phyloP scores from a whole-genome alignment of 768 basidiomycete species.

The Amanita subjunquillea region DNA sequence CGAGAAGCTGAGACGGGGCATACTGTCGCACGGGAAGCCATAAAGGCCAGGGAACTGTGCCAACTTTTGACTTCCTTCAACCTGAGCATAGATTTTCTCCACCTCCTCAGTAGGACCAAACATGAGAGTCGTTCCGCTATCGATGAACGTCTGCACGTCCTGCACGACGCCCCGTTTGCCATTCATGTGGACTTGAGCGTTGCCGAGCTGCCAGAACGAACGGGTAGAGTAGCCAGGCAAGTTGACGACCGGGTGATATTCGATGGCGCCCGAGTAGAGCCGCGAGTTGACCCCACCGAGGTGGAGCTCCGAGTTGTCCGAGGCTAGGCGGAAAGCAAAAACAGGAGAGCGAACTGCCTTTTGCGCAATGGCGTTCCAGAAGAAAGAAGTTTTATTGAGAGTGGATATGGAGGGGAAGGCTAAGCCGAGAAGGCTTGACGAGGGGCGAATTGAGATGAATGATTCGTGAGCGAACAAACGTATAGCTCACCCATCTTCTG shows the following conservation, averaged over 20 bases:
- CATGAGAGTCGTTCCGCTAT: conserved; percentile 33
- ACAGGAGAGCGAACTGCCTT: not conserved
- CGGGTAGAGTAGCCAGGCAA: not conserved
- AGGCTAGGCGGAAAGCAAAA: conserved; percentile 26
- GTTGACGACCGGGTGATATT: conserved; percentile 15
- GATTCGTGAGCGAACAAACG: not conserved
- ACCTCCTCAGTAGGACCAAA: conserved; percentile 20
- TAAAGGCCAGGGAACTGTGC: conserved; percentile 11
- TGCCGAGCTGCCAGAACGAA: not conserved
- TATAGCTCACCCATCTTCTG: not conserved
- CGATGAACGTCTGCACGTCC: conserved; percentile 20
- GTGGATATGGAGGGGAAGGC: not conserved
- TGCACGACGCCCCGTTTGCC: conserved; percentile 6
- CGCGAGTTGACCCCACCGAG: conserved; percentile 29
- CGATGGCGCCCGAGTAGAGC: conserved; percentile 28
- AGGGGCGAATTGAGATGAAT: not conserved
- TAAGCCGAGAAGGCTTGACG: not conserved
- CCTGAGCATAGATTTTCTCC: conserved; percentile 17
- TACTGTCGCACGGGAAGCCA: not conserved
- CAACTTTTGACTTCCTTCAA: conserved; percentile 20
- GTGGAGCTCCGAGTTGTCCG: conserved; percentile 30
- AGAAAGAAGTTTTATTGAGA: not conserved
- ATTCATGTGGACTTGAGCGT: not conserved
- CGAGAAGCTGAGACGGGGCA: not conserved
- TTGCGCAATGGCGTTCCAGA: not conserved